Base-by-base conservation (phyloP, 208 protist species). In the Crithidia sp. region DNA sequence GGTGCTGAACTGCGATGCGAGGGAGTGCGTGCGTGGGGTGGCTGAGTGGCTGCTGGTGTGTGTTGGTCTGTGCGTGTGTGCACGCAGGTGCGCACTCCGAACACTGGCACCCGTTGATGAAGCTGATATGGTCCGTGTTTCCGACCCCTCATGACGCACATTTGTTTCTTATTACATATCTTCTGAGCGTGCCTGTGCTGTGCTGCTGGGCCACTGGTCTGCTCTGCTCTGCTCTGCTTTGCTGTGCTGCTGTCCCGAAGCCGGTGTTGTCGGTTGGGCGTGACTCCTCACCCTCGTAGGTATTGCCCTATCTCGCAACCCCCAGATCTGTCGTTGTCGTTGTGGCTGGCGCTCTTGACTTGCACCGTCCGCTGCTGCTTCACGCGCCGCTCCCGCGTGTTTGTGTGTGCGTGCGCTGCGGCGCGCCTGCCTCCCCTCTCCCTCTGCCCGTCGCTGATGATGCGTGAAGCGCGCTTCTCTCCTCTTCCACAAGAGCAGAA, bases 61-160 rank as follows among this genome's bases (percentile, higher is more conserved):
- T 70, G 71, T 17, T 4, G 16, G 62, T n/a, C 4, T 47, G 59
- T 37, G 6, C 5, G 59, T 39, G 13, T 52, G 39, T 37, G 54
- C 39, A 6, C 16, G 6, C 5, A 5, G 4, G 54, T 19, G 16
- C 6, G 41, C 19, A 49, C 6, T 14, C 36, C 6, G 36, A 49
- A 10, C 17, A 37, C 45, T 1, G 28, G 66, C 52, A 52, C 28
- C 53, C 62, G 50, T 60, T 91, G 86, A 91, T 87, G 85, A 91
- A 82, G 58, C 74, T 87, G 86, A 91, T 87, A 91, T 91, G 86
- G 86, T 91, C 86, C 86, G 86, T 91, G 86, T 91, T 91, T 91
- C 86, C 77, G 86, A 91, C 52, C 68, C 71, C 17, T 50, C 70
- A 81, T 86, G 86, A 91, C 80, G 86, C 76, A 91, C 82, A 85